These are phyloP conservation scores for Sisymbrium irio DNA, from an alignment of 345 rosid species.

Conservation along the genomic window DNA sequence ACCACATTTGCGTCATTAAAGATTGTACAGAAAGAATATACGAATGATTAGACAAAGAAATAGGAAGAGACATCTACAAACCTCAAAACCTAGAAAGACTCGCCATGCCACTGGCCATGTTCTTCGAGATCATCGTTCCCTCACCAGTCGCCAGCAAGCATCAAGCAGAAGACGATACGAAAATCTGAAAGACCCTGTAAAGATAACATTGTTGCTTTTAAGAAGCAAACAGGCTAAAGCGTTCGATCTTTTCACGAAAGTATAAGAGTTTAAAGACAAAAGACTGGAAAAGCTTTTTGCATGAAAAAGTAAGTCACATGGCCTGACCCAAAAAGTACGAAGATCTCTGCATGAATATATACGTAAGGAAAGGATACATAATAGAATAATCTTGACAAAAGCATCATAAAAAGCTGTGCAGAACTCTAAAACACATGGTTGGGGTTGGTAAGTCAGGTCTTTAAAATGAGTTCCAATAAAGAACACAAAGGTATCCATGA, in stretches of 20 bases:
- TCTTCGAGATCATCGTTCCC: conserved; percentile 7
- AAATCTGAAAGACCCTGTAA: conserved; percentile 31
- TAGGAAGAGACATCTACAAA: conserved; percentile 3
- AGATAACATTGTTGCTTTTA: conserved; percentile 36
- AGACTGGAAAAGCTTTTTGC: conserved; percentile 37
- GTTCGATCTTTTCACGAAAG: conserved; percentile 31
- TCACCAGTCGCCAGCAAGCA: conserved; percentile 30
- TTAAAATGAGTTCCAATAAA: conserved; percentile 35
- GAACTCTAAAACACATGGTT: conserved; percentile 39
- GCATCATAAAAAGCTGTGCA: conserved; percentile 40
- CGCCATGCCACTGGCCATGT: not conserved
- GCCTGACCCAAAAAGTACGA: conserved; percentile 29
- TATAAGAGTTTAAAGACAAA: conserved; percentile 35
- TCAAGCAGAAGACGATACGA: conserved; percentile 26
- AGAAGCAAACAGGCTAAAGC: conserved; percentile 32
- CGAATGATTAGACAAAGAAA: conserved; percentile 2
- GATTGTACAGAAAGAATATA: not conserved
- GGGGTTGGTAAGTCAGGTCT: conserved; percentile 44
- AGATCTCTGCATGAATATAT: conserved; percentile 43
- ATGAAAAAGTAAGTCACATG: conserved; percentile 44
- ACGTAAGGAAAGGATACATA: conserved; percentile 35
- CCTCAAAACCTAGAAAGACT: conserved; percentile 17
- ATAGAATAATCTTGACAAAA: conserved; percentile 32
- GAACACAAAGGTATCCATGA: conserved; percentile 31
- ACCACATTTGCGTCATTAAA: conserved; percentile 15